Evolutionary conservation across 2,329 filamentous ascomycete species (phyloP).

Genomic region (Cercospora sp.): DNA sequence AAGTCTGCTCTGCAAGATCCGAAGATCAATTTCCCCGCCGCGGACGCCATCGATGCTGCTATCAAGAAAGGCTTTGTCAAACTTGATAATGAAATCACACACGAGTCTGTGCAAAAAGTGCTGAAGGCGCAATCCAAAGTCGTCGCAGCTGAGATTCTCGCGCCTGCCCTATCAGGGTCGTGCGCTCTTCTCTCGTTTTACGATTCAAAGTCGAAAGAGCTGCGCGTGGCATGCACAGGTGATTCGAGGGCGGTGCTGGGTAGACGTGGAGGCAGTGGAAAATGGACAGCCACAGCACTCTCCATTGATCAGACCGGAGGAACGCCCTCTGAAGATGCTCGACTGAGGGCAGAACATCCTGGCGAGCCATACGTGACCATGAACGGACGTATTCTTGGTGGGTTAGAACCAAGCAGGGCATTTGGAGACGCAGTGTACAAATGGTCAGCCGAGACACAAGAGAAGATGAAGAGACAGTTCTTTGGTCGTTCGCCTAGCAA

Average conservation of each 20-base stretch:
- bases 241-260: slow-evolving; percentile 95
- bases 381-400: slow-evolving; percentile 87
- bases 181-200: slow-evolving; percentile 97
- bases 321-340: slow-evolving; percentile 78
- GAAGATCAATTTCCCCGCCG: slow-evolving; percentile 63
- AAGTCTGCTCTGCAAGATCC: slow-evolving; percentile 66
- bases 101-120: slow-evolving; percentile 89
- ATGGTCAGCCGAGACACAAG: slow-evolving; percentile 83
- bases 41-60: slow-evolving; percentile 80
- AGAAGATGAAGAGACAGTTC: slow-evolving; percentile 79
- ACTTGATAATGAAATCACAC: slow-evolving; percentile 90
- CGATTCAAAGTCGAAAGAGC: slow-evolving; percentile 79
- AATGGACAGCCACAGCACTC: slow-evolving; percentile 88
- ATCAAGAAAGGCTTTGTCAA: slow-evolving; percentile 90
- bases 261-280: slow-evolving; percentile 71
- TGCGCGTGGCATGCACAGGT: slow-evolving; percentile 92
- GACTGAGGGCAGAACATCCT: slow-evolving; percentile 82
- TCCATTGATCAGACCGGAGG: slow-evolving; percentile 93
- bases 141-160: slow-evolving; percentile 87
- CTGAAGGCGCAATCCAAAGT: slow-evolving; percentile 84
- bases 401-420: slow-evolving; percentile 86
- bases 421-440: slow-evolving; percentile 98
- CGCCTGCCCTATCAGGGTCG: slow-evolving; percentile 92
- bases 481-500: slow-evolving; percentile 79
- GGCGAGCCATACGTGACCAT: slow-evolving; percentile 83